Evolutionary conservation across 2,329 filamentous ascomycete species (phyloP).

Genomic region (Trichoderma pleuroti): DNA sequence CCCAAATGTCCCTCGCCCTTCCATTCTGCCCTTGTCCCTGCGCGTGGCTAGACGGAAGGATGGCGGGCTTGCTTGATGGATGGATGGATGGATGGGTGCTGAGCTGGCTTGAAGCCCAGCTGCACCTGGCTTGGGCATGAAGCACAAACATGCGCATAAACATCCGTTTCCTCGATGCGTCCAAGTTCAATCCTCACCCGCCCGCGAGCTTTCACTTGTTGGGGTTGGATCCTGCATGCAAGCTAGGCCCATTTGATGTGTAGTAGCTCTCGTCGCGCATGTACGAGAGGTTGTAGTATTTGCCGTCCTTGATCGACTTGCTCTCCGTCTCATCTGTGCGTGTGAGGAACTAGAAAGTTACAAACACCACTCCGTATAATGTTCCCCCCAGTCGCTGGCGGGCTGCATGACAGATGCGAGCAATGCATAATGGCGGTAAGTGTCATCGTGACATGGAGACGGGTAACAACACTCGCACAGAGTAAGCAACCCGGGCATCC

Average conservation of each 20-base stretch:
- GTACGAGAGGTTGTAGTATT: not conserved
- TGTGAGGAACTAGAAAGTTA: not conserved
- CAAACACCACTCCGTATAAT: not conserved
- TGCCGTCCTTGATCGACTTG: not conserved
- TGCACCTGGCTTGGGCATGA: constrained; percentile 17
- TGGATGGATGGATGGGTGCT: constrained; percentile 15
- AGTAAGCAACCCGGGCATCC: not conserved
- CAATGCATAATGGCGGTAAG: constrained; percentile 1
- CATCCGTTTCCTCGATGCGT: not conserved
- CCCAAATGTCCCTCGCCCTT: not conserved
- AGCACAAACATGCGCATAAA: constrained; percentile 1
- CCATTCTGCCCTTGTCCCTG: constrained; percentile 9
- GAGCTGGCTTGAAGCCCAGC: constrained; percentile 20
- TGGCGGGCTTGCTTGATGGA: constrained; percentile 14
- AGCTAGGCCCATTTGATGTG: constrained; percentile 15
- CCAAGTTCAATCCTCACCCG: not conserved
- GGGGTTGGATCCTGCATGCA: not conserved
- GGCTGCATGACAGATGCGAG: not conserved
- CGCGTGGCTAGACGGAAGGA: not conserved
- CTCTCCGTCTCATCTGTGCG: not conserved
- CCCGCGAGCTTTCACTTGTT: not conserved
- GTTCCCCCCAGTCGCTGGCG: not conserved
- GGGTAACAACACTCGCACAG: not conserved
- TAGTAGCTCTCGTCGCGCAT: not conserved
- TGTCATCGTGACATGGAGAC: not conserved